These are phyloP conservation scores for Letharia lupina DNA, from an alignment of 495 filamentous ascomycete species.

Conservation along the genomic window DNA sequence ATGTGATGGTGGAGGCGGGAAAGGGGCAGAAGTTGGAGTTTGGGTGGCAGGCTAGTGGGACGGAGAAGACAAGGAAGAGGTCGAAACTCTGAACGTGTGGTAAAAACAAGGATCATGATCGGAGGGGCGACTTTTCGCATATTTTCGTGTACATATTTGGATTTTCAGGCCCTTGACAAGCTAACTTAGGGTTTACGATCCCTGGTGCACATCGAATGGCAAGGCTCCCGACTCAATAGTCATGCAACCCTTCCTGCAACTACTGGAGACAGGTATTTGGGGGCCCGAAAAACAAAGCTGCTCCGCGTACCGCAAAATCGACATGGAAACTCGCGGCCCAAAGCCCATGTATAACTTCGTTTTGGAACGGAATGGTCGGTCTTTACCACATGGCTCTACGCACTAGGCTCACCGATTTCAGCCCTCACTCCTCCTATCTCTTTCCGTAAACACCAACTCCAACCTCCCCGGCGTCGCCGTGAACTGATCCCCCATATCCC, in stretches of 20 bases:
- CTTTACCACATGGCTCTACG: no score
- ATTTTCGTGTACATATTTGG: no score
- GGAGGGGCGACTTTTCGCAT: neutral
- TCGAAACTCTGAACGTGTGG: conserved; percentile 13
- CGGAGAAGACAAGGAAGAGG: conserved; percentile 13
- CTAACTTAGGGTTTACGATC: no score
- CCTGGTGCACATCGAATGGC: no score
- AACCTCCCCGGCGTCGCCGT: conserved; percentile 31
- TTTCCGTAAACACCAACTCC: conserved; percentile 22
- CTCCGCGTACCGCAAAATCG: no score
- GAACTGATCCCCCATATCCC: conserved; percentile 38
- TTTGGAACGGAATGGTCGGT: no score
- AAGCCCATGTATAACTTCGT: no score
- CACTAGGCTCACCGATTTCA: no score
- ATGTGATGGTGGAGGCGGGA: conserved; percentile 53
- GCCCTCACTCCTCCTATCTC: neutral
- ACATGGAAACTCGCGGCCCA: no score
- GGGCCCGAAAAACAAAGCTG: no score
- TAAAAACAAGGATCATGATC: neutral
- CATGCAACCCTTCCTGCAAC: neutral
- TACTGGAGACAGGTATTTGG: no score
- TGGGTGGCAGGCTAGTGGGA: conserved; percentile 25
- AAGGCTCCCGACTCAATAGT: neutral
- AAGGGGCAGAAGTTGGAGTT: conserved; percentile 41
- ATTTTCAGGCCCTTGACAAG: neutral